phyloP scores from a whole-genome alignment of 192 early-diverging fungal genomes.

The Glomus cerebriforme region DNA sequence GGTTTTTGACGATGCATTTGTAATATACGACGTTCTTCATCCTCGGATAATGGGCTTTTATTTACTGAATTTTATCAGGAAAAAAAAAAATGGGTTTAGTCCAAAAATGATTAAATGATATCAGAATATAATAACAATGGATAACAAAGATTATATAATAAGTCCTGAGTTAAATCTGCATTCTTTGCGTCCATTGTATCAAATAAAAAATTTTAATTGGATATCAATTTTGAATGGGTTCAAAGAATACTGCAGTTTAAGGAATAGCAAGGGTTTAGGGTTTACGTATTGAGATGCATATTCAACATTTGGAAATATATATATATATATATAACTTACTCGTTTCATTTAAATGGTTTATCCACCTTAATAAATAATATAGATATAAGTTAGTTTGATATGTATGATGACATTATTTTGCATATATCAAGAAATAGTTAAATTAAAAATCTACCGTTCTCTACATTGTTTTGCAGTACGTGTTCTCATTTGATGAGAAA shows the following conservation, averaged over 20 bases:
- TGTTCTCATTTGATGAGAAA: background rate
- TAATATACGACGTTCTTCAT: background rate
- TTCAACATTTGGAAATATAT: background rate
- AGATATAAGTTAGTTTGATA: background rate
- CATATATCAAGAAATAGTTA: background rate
- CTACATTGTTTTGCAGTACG: background rate
- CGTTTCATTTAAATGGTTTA: background rate
- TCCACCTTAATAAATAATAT: background rate
- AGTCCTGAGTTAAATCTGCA: too few species aligned
- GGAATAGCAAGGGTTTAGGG: too few species aligned
- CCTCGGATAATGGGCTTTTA: background rate
- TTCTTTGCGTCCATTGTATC: too few species aligned
- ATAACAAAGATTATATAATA: too few species aligned
- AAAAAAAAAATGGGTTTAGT: background rate
- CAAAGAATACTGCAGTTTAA: too few species aligned
- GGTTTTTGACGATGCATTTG: too few species aligned
- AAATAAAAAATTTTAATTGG: too few species aligned
- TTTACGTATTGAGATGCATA: background rate
- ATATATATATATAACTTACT: background rate
- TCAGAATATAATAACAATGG: too few species aligned
- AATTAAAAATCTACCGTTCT: background rate
- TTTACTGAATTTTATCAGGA: background rate
- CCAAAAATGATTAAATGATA: background rate
- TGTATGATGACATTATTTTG: background rate
- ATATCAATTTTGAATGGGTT: too few species aligned